Evolutionary conservation across 192 early-diverging fungal genomes (phyloP), one percentile per base, ranked within the genome.

Genomic region (Podochytrium sp.): DNA sequence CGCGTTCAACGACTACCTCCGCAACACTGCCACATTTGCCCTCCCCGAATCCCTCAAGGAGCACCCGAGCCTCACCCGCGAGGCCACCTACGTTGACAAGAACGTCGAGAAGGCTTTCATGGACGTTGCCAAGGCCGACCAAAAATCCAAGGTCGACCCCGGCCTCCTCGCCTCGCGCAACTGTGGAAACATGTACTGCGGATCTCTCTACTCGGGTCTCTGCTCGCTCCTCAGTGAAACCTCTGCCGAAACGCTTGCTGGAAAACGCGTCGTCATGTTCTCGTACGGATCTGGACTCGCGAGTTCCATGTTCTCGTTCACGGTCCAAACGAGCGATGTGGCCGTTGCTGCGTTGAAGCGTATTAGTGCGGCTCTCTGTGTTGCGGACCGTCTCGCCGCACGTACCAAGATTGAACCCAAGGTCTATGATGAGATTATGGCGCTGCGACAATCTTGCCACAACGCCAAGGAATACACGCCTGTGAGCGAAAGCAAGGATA

Each of bases 251-350:
- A 73, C 91, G 61, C 84, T 97, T 51, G 78, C 81, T 43, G 85
- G 91, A 84, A 98, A 97, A 81, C 92, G 95, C 56, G 78, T 99
- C 32, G 85, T 87, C 32, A 37, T 97, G 64, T 99, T 95, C 80
- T 97, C 98, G 6, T 99, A 98, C 78, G 98, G 98, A 59, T 96
- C 95, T 3, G 98, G 98, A 41, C 92, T 96, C 39, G 91, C 98
- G 57, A 90, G 96, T 39, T 93, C 96, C 62, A 92, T 97, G 86
- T 95, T 96, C 81, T 97, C 96, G 33, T 83, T 97, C 80, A 91
- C 90, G 75, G 90, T 98, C 34, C 83, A 83, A 50, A 83, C 79
- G 30, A 84, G 90, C 50, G 91, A 91, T 60, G 73, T 79, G 14
- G 61, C 79, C 49, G 91, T 97, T 69, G 81, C 85, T 37, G 57